A percentile compares a stretch with the other conserved stretches of the same genome.
These are phyloP conservation scores for Nasturtium officinale DNA, from an alignment of 345 rosid genomes.

Conservation along the genomic window DNA sequence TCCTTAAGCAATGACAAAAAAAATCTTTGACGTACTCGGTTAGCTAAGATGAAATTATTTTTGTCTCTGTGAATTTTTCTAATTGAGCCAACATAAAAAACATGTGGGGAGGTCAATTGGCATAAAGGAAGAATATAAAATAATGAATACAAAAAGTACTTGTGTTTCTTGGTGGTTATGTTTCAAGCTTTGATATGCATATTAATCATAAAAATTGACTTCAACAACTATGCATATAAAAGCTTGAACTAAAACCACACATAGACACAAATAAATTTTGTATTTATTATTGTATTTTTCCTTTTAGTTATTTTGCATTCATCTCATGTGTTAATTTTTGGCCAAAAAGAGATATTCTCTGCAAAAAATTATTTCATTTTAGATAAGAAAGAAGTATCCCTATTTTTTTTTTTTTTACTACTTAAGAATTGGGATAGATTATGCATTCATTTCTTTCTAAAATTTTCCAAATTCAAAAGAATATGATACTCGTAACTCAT, in stretches of 20 bases:
- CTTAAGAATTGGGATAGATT: constrained; percentile 62
- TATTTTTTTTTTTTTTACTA: constrained; percentile 60
- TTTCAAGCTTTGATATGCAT: no score
- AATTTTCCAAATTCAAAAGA: constrained; percentile 31
- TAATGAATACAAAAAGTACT: no score
- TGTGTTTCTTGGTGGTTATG: no score
- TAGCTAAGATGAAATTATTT: no score
- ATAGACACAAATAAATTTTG: constrained; percentile 52
- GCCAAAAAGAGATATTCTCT: not conserved
- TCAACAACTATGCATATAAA: constrained; percentile 56
- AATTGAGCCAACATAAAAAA: no score
- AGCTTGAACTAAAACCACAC: constrained; percentile 66
- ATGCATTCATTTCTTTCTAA: constrained; percentile 52
- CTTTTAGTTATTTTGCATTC: not conserved
- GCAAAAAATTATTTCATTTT: not conserved
- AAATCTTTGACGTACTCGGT: no score
- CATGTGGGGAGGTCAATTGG: no score
- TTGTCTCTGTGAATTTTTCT: no score
- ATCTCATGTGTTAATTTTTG: not conserved
- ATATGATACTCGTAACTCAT: constrained; percentile 26
- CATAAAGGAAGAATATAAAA: no score
- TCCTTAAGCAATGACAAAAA: no score
- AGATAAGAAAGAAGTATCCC: constrained; percentile 72
- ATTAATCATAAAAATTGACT: no score
- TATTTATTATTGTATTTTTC: not conserved